These are phyloP conservation scores for Melanogaster broomeanus DNA, from an alignment of 768 basidiomycete species.

Conservation along the genomic window DNA sequence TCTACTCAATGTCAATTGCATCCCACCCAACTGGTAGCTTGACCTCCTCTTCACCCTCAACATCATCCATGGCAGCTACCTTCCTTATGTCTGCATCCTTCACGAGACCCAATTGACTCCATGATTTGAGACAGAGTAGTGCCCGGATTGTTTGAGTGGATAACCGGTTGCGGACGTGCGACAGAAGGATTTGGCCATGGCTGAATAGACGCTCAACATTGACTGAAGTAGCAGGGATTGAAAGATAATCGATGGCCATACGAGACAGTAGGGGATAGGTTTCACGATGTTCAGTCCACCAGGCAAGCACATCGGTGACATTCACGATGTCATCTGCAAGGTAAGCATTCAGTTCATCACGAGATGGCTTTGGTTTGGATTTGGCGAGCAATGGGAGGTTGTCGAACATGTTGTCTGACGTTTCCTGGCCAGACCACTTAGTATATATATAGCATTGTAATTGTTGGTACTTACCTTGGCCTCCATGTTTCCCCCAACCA, in stretches of 20 bases:
- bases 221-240: slow-evolving; percentile 32
- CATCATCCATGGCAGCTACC: background rate
- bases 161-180: slow-evolving; percentile 26
- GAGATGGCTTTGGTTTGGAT: background rate
- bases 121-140: slow-evolving; percentile 35
- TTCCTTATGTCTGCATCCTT: slow-evolving; percentile 24
- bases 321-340: slow-evolving; percentile 2
- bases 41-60: slow-evolving; percentile 5
- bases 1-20: slow-evolving; percentile 7
- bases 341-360: slow-evolving; percentile 3
- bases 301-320: slow-evolving; percentile 9
- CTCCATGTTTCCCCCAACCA: background rate
- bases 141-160: slow-evolving; percentile 25
- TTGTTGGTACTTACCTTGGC: background rate
- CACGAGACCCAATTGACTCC: slow-evolving; percentile 30
- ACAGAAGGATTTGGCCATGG: slow-evolving; percentile 25
- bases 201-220: slow-evolving; percentile 33
- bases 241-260: slow-evolving; percentile 30
- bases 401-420: slow-evolving; percentile 32
- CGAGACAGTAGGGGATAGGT: slow-evolving; percentile 24
- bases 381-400: slow-evolving; percentile 21
- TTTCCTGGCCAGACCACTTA: background rate
- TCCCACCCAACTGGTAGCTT: slow-evolving; percentile 21
- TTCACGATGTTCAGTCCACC: slow-evolving; percentile 19
- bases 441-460: background rate